These are phyloP conservation scores for Hymenoscyphus repandus DNA, from an alignment of 2,329 filamentous ascomycete genomes.

Conservation along the genomic window DNA sequence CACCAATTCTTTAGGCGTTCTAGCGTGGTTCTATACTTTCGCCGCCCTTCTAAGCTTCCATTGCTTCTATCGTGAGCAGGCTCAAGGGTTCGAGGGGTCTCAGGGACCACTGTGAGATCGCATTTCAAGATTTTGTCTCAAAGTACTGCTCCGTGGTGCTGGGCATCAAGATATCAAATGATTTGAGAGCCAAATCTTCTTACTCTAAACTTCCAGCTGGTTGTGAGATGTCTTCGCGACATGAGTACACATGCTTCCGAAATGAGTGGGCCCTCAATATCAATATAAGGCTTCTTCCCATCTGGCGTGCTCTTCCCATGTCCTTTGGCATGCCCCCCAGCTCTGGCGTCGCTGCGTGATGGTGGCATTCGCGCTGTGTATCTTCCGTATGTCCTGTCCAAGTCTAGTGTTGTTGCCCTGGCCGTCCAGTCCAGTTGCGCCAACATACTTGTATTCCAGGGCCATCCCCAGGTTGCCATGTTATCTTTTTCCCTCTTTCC, in stretches of 20 bases:
- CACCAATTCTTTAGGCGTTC: not conserved
- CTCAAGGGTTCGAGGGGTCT: not conserved
- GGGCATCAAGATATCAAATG: too few species aligned
- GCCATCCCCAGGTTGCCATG: not conserved
- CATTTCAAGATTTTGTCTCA: too few species aligned
- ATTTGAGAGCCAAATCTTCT: too few species aligned
- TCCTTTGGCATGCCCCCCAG: not conserved
- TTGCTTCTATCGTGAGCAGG: not conserved
- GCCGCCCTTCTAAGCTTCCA: not conserved
- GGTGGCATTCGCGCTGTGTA: not conserved
- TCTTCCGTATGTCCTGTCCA: not conserved
- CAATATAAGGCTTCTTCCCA: not conserved
- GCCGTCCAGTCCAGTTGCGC: not conserved
- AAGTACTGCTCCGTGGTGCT: too few species aligned
- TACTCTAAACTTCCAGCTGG: too few species aligned
- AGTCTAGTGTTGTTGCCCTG: not conserved
- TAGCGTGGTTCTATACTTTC: constrained; percentile 5
- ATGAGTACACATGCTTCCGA: too few species aligned
- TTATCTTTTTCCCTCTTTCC: not conserved
- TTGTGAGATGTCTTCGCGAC: too few species aligned
- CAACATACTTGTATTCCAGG: not conserved
- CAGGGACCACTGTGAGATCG: not conserved
- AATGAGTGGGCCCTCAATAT: not conserved
- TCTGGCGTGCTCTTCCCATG: not conserved
- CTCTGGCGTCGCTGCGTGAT: not conserved